A percentile compares a stretch with the other conserved stretches of the same genome.
These are phyloP conservation scores for Lupinus albus DNA, from an alignment of 306 rosid genomes.

Conservation along the genomic window DNA sequence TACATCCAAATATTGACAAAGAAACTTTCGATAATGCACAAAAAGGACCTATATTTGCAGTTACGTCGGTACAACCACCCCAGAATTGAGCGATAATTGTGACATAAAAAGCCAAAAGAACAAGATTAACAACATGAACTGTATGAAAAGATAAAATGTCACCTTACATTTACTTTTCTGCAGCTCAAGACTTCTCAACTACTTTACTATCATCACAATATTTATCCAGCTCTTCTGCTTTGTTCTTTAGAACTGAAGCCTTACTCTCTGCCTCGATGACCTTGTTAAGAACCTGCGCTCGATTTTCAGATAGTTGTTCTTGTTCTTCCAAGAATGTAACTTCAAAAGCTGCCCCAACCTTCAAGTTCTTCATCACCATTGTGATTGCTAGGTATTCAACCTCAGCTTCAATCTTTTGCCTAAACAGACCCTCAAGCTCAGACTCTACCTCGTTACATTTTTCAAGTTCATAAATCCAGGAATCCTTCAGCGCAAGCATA, in stretches of 20 bases:
- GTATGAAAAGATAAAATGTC: conserved; percentile 55
- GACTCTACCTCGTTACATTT: conserved; percentile 45
- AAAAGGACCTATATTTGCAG: conserved; percentile 35
- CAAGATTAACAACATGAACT: conserved; percentile 56
- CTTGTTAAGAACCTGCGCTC: conserved; percentile 53
- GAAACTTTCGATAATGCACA: conserved; percentile 45
- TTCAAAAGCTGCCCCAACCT: conserved; percentile 46
- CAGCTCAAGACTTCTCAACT: conserved; percentile 58
- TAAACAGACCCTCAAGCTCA: conserved; percentile 56
- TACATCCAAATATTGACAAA: conserved; percentile 41
- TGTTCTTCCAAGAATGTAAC: conserved; percentile 54
- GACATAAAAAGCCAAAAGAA: conserved; percentile 52
- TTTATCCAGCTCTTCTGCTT: conserved; percentile 58
- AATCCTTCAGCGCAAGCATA: conserved; percentile 55
- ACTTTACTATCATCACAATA: conserved; percentile 52
- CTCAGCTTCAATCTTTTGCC: conserved; percentile 76
- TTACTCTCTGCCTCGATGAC: conserved; percentile 55
- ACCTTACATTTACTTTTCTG: conserved; percentile 63
- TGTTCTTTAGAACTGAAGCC: conserved; percentile 58
- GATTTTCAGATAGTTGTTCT: conserved; percentile 56
- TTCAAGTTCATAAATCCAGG: conserved; percentile 69
- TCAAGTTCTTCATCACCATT: conserved; percentile 50
- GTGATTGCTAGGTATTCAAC: conserved; percentile 59
- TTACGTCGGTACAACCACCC: conserved; percentile 79
- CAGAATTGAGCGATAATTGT: conserved; percentile 53